Evolutionary conservation across 176 grass and related monocot genomes (phyloP).

Genomic region (Eleusine coracana): DNA sequence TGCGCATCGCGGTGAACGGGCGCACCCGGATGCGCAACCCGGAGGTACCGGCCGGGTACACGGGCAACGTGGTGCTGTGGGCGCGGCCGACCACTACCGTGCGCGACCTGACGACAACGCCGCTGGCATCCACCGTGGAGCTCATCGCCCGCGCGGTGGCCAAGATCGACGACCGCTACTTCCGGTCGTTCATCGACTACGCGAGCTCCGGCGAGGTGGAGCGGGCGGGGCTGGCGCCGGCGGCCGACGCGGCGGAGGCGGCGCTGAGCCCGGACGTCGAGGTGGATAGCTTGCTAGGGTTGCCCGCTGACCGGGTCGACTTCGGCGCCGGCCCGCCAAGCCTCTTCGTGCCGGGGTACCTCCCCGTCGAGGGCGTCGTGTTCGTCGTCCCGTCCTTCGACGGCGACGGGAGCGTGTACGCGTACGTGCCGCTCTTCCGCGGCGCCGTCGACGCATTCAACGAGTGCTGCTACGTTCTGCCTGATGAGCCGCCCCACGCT

Average conservation of each 20-base stretch:
- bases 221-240: constrained; percentile 30
- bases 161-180: constrained; percentile 13
- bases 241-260: constrained; percentile 15
- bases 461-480: no score
- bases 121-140: not conserved
- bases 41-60: not conserved
- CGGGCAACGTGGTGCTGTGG: constrained; percentile 25
- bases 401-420: no score
- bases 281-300: not conserved
- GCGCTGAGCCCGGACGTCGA: constrained; percentile 2
- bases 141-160: not conserved
- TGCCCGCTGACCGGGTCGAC: no score
- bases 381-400: no score
- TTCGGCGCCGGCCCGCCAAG: no score
- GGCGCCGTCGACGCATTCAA: no score
- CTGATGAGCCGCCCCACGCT: no score
- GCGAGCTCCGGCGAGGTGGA: constrained; percentile 36
- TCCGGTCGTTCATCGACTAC: constrained; percentile 34
- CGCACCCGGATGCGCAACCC: not conserved
- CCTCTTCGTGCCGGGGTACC: no score
- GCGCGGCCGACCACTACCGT: not conserved
- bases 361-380: no score
- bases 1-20: constrained; percentile 9
- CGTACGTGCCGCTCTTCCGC: no score
- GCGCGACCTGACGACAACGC: not conserved